A percentile compares a stretch with the other conserved stretches of the same genome.
These are phyloP conservation scores for Clitocybe nebularis DNA, from an alignment of 1,284 basidiomycete genomes.

Conservation along the genomic window DNA sequence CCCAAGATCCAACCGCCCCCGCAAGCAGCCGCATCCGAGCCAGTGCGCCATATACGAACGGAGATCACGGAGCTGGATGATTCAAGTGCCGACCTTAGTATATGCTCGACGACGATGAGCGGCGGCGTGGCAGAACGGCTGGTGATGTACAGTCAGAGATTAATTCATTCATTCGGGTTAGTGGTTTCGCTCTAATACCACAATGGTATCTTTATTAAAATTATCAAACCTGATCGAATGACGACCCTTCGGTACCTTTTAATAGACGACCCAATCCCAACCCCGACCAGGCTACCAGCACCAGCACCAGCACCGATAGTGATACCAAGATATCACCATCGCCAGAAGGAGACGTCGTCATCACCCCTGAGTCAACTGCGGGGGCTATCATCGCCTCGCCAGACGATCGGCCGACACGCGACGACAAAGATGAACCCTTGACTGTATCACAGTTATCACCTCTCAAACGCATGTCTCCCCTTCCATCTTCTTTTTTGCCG, in stretches of 20 bases:
- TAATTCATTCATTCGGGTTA: slow-evolving; percentile 28
- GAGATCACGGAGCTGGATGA: slow-evolving; percentile 13
- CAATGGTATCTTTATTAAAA: slow-evolving; percentile 6
- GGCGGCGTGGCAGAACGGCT: slow-evolving; percentile 28
- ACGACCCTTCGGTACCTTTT: slow-evolving; percentile 9
- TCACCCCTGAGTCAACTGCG: too few relatives aligned
- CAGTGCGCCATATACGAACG: slow-evolving; percentile 4
- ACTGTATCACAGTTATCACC: slow-evolving; percentile 52
- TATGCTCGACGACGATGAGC: slow-evolving; percentile 19
- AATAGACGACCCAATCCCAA: slow-evolving; percentile 15
- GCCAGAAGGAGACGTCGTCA: too few relatives aligned
- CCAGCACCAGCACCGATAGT: neutral
- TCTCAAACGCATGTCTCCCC: slow-evolving; percentile 26
- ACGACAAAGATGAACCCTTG: slow-evolving; percentile 25
- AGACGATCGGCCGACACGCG: slow-evolving; percentile 10
- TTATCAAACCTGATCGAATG: slow-evolving; percentile 9
- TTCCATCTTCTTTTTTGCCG: slow-evolving; percentile 18
- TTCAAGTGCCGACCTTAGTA: slow-evolving; percentile 21
- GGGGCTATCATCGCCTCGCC: too few relatives aligned
- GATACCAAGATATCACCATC: too few relatives aligned
- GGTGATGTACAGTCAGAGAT: slow-evolving; percentile 27
- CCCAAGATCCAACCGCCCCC: slow-evolving; percentile 10
- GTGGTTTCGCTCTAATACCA: slow-evolving; percentile 14
- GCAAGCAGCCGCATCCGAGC: neutral
- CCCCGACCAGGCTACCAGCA: neutral